These are phyloP conservation scores for Bigelowiella natans DNA, from an alignment of 78 protist species.

Conservation along the genomic window DNA sequence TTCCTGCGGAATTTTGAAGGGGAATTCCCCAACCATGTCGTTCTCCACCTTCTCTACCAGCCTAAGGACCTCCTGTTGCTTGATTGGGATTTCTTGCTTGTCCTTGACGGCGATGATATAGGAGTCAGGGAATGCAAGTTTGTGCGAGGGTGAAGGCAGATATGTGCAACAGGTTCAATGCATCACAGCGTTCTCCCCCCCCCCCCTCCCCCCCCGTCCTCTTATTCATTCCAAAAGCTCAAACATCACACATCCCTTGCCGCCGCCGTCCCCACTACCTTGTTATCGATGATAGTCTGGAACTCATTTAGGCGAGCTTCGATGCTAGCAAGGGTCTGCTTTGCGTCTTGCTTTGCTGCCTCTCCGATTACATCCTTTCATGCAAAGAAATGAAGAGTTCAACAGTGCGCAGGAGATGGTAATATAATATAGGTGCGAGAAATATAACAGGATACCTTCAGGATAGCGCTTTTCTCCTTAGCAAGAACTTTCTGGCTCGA, in stretches of 20 bases:
- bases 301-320: not conserved
- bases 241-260: too few species aligned
- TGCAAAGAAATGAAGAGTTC: too few species aligned
- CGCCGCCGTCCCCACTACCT: too few species aligned
- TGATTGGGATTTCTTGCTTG: not conserved
- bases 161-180: too few species aligned
- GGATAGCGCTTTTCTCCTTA: not conserved
- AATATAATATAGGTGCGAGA: too few species aligned
- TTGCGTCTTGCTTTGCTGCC: not conserved
- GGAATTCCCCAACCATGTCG: not conserved
- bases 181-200: too few species aligned
- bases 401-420: too few species aligned
- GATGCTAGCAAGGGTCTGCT: not conserved
- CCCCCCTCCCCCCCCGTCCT: too few species aligned
- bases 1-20: not conserved
- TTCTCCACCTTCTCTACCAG: not conserved
- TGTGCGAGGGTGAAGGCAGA: too few species aligned
- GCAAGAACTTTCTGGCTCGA: not conserved
- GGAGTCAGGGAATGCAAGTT: too few species aligned
- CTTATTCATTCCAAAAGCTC: too few species aligned
- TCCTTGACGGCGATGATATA: too few species aligned
- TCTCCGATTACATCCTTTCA: not conserved
- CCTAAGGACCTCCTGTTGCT: not conserved
- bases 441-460: not conserved
- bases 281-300: not conserved